Conservation (phyloP, 139 green algal genomes). For the Ettlia oleoabundans region DNA sequence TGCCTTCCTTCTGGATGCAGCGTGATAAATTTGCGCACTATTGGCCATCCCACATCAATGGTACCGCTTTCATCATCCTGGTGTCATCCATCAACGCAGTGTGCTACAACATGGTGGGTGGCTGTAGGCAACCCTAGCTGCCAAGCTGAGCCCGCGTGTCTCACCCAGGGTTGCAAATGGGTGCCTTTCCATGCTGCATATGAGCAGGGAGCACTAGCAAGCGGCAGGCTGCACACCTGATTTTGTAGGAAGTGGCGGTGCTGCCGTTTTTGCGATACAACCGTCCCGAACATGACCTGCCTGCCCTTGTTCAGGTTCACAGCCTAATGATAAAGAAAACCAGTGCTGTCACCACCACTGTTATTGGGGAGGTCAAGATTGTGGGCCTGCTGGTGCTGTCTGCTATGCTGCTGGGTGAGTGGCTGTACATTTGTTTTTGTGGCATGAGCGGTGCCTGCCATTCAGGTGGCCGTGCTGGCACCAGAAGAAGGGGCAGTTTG, state of each 20-base stretch:
- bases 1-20: not conserved
- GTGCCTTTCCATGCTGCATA: no score
- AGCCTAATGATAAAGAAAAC: slow-evolving; percentile 61
- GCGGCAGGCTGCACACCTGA: no score
- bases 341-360: slow-evolving; percentile 66
- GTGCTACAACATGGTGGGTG: slow-evolving; percentile 29
- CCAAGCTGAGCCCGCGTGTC: not conserved
- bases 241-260: no score
- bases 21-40: not conserved
- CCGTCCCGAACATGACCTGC: no score
- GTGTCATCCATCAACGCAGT: slow-evolving; percentile 25
- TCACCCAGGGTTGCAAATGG: no score
- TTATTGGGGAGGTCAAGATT: slow-evolving; percentile 72
- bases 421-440: no score
- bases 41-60: not conserved
- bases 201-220: no score
- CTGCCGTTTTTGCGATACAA: no score
- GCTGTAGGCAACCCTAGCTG: not conserved
- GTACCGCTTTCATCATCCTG: not conserved
- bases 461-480: no score
- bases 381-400: slow-evolving; percentile 61
- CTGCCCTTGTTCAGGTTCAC: slow-evolving; percentile 50
- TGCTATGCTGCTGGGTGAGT: slow-evolving; percentile 58
- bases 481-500: no score
- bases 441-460: no score